Percentiles rank a stretch among this genome's conserved stretches.
Conservation (phyloP, 148 eudicot species). For the Suaeda aralocaspica region DNA sequence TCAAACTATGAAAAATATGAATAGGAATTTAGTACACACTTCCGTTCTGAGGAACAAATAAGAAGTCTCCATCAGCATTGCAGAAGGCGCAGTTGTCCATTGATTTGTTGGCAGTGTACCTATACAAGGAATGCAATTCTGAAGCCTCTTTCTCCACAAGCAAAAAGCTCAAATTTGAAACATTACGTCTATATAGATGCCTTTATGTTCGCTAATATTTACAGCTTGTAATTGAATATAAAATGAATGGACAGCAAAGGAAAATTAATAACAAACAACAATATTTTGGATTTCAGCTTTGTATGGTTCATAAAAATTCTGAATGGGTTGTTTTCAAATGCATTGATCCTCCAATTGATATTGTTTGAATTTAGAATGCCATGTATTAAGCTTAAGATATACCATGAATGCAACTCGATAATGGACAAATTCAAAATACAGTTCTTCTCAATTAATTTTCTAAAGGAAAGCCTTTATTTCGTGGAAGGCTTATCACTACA, state of each 20-base stretch:
- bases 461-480: neutral
- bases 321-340: neutral
- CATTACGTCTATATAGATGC: neutral
- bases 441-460: neutral
- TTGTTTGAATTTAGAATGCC: neutral
- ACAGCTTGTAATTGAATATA: neutral
- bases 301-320: neutral
- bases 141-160: neutral
- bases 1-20: neutral
- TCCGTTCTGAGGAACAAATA: constrained; percentile 94
- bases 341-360: neutral
- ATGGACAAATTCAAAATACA: neutral
- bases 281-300: neutral
- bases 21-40: constrained; percentile 36
- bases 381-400: neutral
- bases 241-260: neutral
- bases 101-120: constrained; percentile 90
- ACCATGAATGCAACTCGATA: neutral
- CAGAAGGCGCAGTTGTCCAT: constrained; percentile 89
- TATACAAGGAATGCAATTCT: constrained; percentile 25
- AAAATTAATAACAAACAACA: neutral
- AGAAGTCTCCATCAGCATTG: constrained; percentile 97
- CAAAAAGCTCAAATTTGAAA: neutral
- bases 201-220: neutral
- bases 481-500: neutral